Conservation (phyloP, 2,329 filamentous ascomycete species). For the Diaporthe capsici region DNA sequence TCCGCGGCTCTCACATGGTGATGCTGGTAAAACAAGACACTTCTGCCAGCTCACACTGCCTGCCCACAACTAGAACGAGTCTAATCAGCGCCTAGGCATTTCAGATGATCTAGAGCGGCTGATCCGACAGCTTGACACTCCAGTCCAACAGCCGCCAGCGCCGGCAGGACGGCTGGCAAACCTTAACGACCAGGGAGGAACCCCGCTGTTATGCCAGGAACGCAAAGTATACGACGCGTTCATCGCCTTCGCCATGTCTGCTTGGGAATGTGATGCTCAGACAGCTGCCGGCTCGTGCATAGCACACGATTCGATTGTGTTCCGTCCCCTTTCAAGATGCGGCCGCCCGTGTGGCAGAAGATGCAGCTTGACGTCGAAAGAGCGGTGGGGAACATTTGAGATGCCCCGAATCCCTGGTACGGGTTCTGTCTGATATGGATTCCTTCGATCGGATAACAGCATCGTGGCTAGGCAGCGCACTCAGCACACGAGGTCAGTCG, state of each 20-base stretch:
- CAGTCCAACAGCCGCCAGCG: conserved; percentile 13
- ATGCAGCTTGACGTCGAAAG: conserved; percentile 42
- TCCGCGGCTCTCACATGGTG: no score
- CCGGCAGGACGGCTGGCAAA: conserved; percentile 17
- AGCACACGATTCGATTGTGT: neutral
- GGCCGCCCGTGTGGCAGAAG: conserved; percentile 44
- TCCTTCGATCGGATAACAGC: conserved; percentile 13
- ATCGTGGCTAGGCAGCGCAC: neutral
- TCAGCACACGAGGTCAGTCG: neutral
- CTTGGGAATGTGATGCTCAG: neutral
- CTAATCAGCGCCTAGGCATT: conserved; percentile 5
- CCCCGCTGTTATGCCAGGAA: conserved; percentile 15
- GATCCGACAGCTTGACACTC: conserved; percentile 10
- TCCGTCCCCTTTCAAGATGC: conserved; percentile 47
- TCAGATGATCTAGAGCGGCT: conserved; percentile 22
- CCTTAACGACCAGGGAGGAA: conserved; percentile 13
- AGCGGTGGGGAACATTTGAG: conserved; percentile 34
- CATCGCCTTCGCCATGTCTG: neutral
- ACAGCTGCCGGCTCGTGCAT: neutral
- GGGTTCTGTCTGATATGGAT: conserved; percentile 8
- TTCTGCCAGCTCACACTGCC: neutral
- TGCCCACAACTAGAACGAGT: neutral
- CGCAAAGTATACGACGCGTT: neutral
- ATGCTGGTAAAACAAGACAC: neutral
- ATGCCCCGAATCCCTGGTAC: neutral